phyloP scores from a whole-genome alignment of 1,284 basidiomycete genomes.

The Chiua sp. region DNA sequence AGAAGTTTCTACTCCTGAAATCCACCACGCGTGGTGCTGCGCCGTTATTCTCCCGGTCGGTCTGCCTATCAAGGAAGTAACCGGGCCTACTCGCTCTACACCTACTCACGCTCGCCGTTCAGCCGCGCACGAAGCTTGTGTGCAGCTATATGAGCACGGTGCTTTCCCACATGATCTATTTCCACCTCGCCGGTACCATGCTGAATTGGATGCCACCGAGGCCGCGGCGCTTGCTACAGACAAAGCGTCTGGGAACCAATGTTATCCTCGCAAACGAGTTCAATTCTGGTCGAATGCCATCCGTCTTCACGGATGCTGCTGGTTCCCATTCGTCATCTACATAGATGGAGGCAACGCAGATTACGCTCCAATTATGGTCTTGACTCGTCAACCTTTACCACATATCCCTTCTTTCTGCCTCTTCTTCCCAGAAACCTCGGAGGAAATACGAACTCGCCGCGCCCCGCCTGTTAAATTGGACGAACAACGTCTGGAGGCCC shows the following conservation, averaged over 20 bases:
- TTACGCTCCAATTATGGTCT: constrained; percentile 63
- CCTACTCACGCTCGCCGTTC: constrained; percentile 59
- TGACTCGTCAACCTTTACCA: constrained; percentile 71
- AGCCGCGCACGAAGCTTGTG: constrained; percentile 62
- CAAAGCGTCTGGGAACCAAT: constrained; percentile 48
- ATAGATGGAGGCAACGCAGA: constrained; percentile 38
- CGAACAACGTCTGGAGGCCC: constrained; percentile 48
- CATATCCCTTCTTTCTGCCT: constrained; percentile 57
- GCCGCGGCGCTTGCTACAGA: constrained; percentile 26
- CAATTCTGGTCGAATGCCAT: constrained; percentile 64
- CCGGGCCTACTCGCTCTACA: constrained; percentile 51
- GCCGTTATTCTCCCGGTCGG: constrained; percentile 53
- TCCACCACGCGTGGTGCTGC: constrained; percentile 45
- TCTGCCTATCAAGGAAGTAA: constrained; percentile 44
- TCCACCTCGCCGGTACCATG: constrained; percentile 36
- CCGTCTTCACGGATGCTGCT: constrained; percentile 39
- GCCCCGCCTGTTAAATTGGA: constrained; percentile 56
- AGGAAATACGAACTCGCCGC: constrained; percentile 48
- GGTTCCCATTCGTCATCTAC: constrained; percentile 61
- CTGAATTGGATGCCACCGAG: constrained; percentile 8
- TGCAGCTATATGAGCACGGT: constrained; percentile 52
- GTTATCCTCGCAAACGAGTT: constrained; percentile 61
- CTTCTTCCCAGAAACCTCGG: constrained; percentile 56
- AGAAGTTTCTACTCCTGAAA: constrained; percentile 10
- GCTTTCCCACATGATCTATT: constrained; percentile 58